phyloP scores from a whole-genome alignment of 768 basidiomycete species.

The Suillus hirtellus region DNA sequence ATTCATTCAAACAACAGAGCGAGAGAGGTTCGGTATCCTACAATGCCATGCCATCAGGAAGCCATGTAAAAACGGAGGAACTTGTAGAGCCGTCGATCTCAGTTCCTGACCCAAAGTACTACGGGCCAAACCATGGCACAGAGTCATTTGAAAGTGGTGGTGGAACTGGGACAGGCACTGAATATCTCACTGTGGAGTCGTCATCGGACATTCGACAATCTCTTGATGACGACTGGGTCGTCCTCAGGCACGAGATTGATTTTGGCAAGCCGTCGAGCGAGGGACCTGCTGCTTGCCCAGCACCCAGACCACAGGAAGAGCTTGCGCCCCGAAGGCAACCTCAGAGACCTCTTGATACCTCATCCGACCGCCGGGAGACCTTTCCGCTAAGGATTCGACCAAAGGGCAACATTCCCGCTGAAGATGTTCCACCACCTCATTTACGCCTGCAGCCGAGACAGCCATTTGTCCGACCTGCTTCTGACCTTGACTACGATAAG shows the following conservation, averaged over 20 bases:
- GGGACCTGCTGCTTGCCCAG: slow-evolving; percentile 24
- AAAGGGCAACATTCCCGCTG: slow-evolving; percentile 31
- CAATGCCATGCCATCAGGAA: slow-evolving; percentile 62
- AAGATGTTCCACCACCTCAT: slow-evolving; percentile 58
- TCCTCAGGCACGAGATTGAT: slow-evolving; percentile 44
- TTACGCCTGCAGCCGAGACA: slow-evolving; percentile 65
- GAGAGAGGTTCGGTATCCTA: slow-evolving; percentile 58
- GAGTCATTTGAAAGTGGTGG: slow-evolving; percentile 7
- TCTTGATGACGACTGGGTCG: slow-evolving; percentile 57
- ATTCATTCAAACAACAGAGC: slow-evolving; percentile 65
- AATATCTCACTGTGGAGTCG: slow-evolving; percentile 21
- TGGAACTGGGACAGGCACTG: slow-evolving; percentile 10
- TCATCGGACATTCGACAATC: neutral
- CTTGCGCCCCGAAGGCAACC: slow-evolving; percentile 11
- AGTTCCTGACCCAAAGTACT: slow-evolving; percentile 43
- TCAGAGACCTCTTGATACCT: slow-evolving; percentile 12
- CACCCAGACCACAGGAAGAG: slow-evolving; percentile 14
- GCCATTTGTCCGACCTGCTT: slow-evolving; percentile 75
- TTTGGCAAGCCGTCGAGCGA: slow-evolving; percentile 5
- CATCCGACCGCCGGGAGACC: slow-evolving; percentile 52
- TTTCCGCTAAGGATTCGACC: slow-evolving; percentile 56
- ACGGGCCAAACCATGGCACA: slow-evolving; percentile 54
- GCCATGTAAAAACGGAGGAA: slow-evolving; percentile 53
- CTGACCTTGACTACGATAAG: slow-evolving; percentile 65
- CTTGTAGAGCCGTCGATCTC: slow-evolving; percentile 44